A percentile compares a stretch with the other conserved stretches of the same genome.
These are phyloP conservation scores for Fusarium multiceps DNA, from an alignment of 2,329 filamentous ascomycete species.

Conservation along the genomic window DNA sequence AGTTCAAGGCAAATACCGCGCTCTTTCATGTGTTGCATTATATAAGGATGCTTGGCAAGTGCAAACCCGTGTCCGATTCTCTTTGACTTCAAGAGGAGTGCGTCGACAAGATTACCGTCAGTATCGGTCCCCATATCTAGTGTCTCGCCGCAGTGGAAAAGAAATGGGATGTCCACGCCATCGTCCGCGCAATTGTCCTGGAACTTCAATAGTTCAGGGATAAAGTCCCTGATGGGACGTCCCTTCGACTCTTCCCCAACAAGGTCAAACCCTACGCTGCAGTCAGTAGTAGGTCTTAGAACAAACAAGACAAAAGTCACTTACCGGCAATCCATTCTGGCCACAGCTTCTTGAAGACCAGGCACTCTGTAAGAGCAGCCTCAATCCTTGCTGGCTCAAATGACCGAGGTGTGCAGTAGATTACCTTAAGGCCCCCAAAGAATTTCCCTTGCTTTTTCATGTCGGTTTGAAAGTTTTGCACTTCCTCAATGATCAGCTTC, in stretches of 20 bases:
- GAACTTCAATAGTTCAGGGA: slow-evolving; percentile 67
- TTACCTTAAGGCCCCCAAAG: slow-evolving; percentile 75
- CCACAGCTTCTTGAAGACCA: slow-evolving; percentile 67
- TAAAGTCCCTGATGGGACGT: slow-evolving; percentile 66
- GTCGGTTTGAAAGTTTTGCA: slow-evolving; percentile 59
- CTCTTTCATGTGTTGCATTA: slow-evolving; percentile 74
- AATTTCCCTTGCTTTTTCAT: slow-evolving; percentile 48
- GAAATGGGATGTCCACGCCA: slow-evolving; percentile 71
- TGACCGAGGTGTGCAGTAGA: slow-evolving; percentile 76
- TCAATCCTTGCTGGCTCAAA: slow-evolving; percentile 62
- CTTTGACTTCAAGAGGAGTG: slow-evolving; percentile 72
- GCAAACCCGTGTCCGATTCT: slow-evolving; percentile 81
- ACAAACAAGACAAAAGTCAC: slow-evolving; percentile 27
- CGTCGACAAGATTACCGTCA: slow-evolving; percentile 76
- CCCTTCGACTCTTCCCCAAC: slow-evolving; percentile 75
- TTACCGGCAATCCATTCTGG: slow-evolving; percentile 72
- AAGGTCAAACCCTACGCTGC: slow-evolving; percentile 70
- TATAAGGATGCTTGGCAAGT: slow-evolving; percentile 71
- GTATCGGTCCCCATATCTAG: slow-evolving; percentile 72
- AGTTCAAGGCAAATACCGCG: slow-evolving; percentile 77
- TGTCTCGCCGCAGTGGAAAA: slow-evolving; percentile 83
- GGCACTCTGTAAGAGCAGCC: slow-evolving; percentile 68
- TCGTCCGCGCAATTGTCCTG: slow-evolving; percentile 60
- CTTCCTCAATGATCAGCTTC: slow-evolving; percentile 67
- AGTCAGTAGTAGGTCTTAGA: not conserved